phyloP scores from a whole-genome alignment of 345 rosid species.

The Corchorus olitorius region DNA sequence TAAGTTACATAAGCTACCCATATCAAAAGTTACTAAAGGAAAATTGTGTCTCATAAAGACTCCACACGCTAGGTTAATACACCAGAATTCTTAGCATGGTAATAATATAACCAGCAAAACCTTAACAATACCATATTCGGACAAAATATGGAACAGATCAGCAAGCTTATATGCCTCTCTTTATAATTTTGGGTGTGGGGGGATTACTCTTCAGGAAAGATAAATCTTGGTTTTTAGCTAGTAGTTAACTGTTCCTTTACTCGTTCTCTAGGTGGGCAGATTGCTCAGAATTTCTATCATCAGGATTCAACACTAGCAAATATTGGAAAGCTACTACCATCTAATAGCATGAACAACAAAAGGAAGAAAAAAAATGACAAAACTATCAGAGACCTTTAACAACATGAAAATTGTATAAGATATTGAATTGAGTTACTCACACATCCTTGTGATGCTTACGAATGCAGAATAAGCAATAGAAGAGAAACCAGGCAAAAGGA shows the following conservation, averaged over 20 bases:
- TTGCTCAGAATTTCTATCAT: no score
- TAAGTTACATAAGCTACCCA: neutral
- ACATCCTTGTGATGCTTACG: conserved; percentile 57
- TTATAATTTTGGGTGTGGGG: no score
- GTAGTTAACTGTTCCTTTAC: no score
- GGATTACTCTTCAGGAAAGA: no score
- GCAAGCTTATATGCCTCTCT: neutral
- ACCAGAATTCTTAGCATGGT: neutral
- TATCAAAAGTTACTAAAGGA: neutral
- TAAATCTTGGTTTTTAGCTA: no score
- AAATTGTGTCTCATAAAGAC: neutral
- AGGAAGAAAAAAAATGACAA: neutral
- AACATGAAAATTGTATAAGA: neutral
- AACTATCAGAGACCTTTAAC: neutral
- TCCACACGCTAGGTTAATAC: neutral
- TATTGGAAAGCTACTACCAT: no score
- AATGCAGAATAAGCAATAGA: conserved; percentile 53
- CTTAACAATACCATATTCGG: neutral
- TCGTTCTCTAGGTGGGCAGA: no score
- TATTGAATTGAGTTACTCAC: conserved; percentile 42
- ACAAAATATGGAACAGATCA: neutral
- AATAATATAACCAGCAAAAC: neutral
- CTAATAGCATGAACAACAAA: no score
- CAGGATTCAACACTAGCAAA: no score
- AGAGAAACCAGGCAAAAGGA: conserved; percentile 66